Base-by-base conservation (phyloP, 495 filamentous ascomycete species). In the Elasticomyces elasticus region DNA sequence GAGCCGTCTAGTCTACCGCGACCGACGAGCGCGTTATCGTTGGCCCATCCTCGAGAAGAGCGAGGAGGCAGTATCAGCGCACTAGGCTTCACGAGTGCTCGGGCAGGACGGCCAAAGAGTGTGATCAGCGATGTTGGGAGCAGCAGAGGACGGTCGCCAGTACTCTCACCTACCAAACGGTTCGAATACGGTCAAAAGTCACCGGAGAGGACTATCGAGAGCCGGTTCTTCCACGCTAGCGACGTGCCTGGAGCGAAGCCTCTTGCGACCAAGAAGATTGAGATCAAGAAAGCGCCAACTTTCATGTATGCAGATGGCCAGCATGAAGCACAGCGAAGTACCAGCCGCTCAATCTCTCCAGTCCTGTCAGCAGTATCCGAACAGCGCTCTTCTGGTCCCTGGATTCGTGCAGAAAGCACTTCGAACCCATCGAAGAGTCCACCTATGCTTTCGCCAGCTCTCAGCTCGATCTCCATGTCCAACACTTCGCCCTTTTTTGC, bases 221-320 rank as follows among this genome's bases (percentile, higher is more conserved):
- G 57, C 28, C 62, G 60, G 56, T 72, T 72, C 63, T 71, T 72
- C 54, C 69, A 68, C 31, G 68, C 69, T 10, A 65, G 51, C 45
- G 67, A 70, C 46, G 55, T 49, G 42, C 49, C 54, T 27, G 51
- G 50, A 9, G 62, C 64, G 20, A 61, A 62, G 20, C 35, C 51
- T 41, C 25, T 47, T 25, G 54, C 31, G 37, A 54, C 49, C 44
- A 59, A 49, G 57, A 61, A 55, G 49, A 28, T 49, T 7, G 51
- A 55, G 19, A n/a, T 54, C 3, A 69, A 66, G 54, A 68, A 66
- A 49, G 19, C 55, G 5, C 52, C 68, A 4, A 52, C 61, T 0
- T 72, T 72, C 60, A 64, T 70, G 40, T 68, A 71, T 48, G 69
- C 66, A 0, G 68, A 72, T 47, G 69, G 68, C 5, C 23, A 50